These are phyloP conservation scores for Fomitopsis pinicola DNA, from an alignment of 1,284 basidiomycete genomes.

Conservation along the genomic window DNA sequence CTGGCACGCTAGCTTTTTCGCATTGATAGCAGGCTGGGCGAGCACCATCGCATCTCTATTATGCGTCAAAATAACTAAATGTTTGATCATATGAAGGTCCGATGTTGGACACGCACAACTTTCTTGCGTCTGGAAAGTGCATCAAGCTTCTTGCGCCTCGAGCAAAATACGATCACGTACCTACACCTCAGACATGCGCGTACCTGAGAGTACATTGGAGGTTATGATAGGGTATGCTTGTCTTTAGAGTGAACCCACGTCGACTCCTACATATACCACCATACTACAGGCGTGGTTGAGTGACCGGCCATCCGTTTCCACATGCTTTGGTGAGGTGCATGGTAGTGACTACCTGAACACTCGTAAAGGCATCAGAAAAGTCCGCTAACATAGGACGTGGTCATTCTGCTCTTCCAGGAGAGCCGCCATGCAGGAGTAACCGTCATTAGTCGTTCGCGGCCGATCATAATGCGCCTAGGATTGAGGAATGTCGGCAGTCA, in stretches of 20 bases:
- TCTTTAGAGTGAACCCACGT: not conserved
- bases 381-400: not conserved
- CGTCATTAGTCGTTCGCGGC: not conserved
- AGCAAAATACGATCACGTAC: conserved; percentile 7
- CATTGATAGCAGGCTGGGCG: conserved; percentile 26
- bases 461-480: not conserved
- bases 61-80: not conserved
- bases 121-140: conserved; percentile 21
- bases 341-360: not conserved
- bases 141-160: not conserved
- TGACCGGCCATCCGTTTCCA: not conserved
- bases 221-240: not conserved
- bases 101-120: conserved; percentile 17
- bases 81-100: too few species aligned
- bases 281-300: not conserved
- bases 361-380: not conserved
- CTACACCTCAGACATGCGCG: conserved; percentile 27
- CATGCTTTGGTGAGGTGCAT: not conserved
- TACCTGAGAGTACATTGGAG: not conserved
- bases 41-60: conserved; percentile 25
- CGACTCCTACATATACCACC: not conserved
- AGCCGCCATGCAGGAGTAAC: not conserved
- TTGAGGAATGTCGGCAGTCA: not conserved
- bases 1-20: conserved; percentile 20
- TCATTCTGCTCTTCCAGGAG: not conserved